Evolutionary conservation across 116 monocot species (phyloP).

Genomic region (Posidonia oceanica): DNA sequence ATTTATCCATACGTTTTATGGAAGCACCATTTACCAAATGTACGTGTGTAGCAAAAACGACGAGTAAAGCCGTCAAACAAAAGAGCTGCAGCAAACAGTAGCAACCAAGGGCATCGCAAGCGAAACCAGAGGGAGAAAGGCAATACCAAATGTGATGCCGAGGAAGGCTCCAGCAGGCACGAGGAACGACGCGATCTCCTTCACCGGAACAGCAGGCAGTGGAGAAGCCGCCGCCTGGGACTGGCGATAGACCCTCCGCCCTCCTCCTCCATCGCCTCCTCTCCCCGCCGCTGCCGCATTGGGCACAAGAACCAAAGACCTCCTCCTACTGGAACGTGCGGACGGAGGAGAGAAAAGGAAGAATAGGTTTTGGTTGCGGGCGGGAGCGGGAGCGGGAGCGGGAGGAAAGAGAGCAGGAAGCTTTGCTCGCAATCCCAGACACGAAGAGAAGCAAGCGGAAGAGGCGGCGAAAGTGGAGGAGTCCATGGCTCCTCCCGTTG

Average conservation of each 20-base stretch:
- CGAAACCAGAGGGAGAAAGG: neutral
- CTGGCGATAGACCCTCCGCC: slow-evolving; percentile 30
- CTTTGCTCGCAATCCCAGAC: too few relatives aligned
- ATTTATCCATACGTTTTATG: too few relatives aligned
- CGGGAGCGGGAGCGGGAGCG: neutral
- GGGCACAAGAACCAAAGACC: slow-evolving; percentile 9
- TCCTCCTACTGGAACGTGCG: neutral
- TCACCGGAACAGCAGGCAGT: slow-evolving; percentile 20
- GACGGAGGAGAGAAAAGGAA: neutral
- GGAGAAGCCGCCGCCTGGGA: slow-evolving; percentile 10
- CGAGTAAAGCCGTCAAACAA: neutral
- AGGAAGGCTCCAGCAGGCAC: slow-evolving; percentile 59
- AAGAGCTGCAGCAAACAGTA: neutral
- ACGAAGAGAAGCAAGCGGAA: too few relatives aligned
- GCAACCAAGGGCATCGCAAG: neutral
- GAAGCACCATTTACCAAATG: too few relatives aligned
- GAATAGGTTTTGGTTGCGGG: neutral
- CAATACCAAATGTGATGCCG: slow-evolving; percentile 54
- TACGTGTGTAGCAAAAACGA: neutral
- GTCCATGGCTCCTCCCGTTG: too few relatives aligned
- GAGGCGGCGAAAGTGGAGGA: too few relatives aligned
- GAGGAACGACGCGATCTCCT: slow-evolving; percentile 40
- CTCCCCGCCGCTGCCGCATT: slow-evolving; percentile 13
- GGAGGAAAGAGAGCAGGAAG: too few relatives aligned
- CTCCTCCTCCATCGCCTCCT: slow-evolving; percentile 13